phyloP scores from a whole-genome alignment of 2,329 filamentous ascomycete genomes.

The Dothiorella sarmentorum region DNA sequence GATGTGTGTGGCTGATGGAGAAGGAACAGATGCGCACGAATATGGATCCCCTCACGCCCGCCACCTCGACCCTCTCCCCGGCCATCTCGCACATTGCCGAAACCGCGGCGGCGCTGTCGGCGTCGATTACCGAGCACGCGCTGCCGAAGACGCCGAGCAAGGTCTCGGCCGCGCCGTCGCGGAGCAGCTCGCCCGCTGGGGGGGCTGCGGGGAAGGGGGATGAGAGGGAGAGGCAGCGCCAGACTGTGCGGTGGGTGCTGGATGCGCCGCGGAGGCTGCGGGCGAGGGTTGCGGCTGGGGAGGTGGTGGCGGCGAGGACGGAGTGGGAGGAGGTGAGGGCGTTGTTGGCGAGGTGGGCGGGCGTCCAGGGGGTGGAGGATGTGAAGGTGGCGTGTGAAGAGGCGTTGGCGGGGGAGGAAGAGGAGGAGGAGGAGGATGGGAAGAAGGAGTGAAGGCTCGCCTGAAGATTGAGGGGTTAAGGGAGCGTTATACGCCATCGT shows the following conservation, averaged over 20 bases:
- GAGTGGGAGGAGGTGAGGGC: slow-evolving; percentile 45
- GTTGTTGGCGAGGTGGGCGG: slow-evolving; percentile 44
- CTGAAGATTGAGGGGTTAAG: too few species aligned
- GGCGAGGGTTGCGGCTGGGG: slow-evolving; percentile 57
- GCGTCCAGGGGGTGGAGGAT: slow-evolving; percentile 42
- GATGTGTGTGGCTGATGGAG: not conserved
- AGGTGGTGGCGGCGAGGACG: slow-evolving; percentile 56
- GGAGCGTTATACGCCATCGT: too few species aligned
- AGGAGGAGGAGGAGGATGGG: not conserved
- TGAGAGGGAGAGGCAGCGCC: slow-evolving; percentile 45
- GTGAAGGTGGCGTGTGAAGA: slow-evolving; percentile 37
- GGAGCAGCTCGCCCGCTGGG: slow-evolving; percentile 3
- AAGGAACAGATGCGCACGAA: slow-evolving; percentile 64
- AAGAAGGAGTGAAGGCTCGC: not conserved
- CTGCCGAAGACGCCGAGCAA: too few species aligned
- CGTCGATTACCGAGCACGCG: slow-evolving; percentile 32
- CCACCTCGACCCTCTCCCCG: slow-evolving; percentile 68
- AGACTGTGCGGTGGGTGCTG: slow-evolving; percentile 62
- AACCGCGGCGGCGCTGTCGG: slow-evolving; percentile 47
- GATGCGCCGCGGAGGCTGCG: slow-evolving; percentile 59
- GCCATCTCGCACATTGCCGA: slow-evolving; percentile 73
- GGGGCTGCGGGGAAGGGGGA: not conserved
- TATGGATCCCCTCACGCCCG: slow-evolving; percentile 75
- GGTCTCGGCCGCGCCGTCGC: not conserved
- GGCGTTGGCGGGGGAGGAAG: not conserved